Conservation (phyloP, 345 rosid genomes). For the Mercurialis annua region DNA sequence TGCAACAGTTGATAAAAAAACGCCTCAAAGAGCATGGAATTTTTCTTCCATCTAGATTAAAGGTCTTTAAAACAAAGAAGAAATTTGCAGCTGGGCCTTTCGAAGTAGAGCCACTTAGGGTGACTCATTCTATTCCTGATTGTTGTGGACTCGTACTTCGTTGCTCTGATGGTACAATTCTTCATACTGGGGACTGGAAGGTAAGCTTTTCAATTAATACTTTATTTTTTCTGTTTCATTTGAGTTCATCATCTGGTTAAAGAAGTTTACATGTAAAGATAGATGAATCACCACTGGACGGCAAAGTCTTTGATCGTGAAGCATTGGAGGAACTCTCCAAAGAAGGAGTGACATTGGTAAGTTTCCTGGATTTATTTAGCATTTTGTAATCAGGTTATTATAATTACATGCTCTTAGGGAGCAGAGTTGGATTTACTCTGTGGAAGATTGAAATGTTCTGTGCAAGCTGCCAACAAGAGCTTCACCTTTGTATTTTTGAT, state of each 20-base stretch:
- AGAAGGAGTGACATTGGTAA: slow-evolving; percentile 97
- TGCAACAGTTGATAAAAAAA: slow-evolving; percentile 79
- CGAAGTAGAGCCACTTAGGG: slow-evolving; percentile 92
- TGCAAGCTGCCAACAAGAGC: background rate
- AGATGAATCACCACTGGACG: slow-evolving; percentile 95
- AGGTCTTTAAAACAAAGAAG: slow-evolving; percentile 57
- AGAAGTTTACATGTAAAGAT: slow-evolving; percentile 49
- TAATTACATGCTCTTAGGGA: background rate
- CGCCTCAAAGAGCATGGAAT: slow-evolving; percentile 94
- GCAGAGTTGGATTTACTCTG: slow-evolving; percentile 3
- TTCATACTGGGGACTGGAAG: slow-evolving; percentile 99
- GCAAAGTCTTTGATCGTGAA: slow-evolving; percentile 78
- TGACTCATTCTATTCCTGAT: slow-evolving; percentile 98
- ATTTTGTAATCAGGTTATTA: background rate
- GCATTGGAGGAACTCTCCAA: slow-evolving; percentile 86
- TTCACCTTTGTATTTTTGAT: background rate
- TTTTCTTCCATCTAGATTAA: slow-evolving; percentile 85
- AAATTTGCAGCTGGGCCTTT: slow-evolving; percentile 95
- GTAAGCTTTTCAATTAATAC: slow-evolving; percentile 30
- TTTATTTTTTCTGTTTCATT: slow-evolving; percentile 9
- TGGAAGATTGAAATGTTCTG: background rate
- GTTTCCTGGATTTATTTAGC: slow-evolving; percentile 21
- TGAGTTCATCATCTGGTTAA: slow-evolving; percentile 24
- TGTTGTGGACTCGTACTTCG: slow-evolving; percentile 96
- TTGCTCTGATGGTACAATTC: slow-evolving; percentile 93